phyloP scores from a whole-genome alignment of 2,329 filamentous ascomycete genomes.

The Phyllosticta citribraziliensis region DNA sequence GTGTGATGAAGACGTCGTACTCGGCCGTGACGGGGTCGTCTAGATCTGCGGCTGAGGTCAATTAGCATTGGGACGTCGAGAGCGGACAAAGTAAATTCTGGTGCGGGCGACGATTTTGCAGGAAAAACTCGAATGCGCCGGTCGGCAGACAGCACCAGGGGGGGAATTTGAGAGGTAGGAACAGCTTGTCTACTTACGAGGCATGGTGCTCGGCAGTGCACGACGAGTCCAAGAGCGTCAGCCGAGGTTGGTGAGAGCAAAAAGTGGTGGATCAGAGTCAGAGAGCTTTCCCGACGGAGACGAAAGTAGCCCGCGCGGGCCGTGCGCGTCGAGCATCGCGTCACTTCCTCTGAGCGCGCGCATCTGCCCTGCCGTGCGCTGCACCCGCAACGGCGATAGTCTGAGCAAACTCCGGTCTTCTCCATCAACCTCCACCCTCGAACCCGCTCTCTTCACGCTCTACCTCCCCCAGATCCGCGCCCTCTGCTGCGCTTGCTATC shows the following conservation, averaged over 20 bases:
- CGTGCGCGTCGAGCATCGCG: background rate
- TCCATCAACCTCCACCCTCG: background rate
- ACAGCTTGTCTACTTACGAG: conserved; percentile 16
- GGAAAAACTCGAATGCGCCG: background rate
- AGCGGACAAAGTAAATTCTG: background rate
- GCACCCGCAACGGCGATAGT: conserved; percentile 1
- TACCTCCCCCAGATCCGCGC: background rate
- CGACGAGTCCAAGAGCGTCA: background rate
- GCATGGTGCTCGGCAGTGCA: conserved; percentile 16
- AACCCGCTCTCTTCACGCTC: background rate
- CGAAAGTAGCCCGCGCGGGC: background rate
- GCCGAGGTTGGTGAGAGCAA: background rate
- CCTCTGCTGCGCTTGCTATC: background rate
- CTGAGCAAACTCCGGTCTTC: conserved; percentile 4
- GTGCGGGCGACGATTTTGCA: background rate
- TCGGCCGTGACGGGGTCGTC: conserved; percentile 41
- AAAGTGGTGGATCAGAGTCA: background rate
- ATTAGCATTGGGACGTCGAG: background rate
- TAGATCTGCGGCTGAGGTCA: background rate
- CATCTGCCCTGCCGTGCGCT: too few relatives aligned
- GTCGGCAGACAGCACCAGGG: background rate
- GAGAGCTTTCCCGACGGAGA: background rate
- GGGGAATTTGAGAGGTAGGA: conserved; percentile 2
- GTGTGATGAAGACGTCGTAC: conserved; percentile 83
- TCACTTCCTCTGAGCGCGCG: background rate